Conservation (phyloP, 179 eudicot species). For the Pouteria campechiana region DNA sequence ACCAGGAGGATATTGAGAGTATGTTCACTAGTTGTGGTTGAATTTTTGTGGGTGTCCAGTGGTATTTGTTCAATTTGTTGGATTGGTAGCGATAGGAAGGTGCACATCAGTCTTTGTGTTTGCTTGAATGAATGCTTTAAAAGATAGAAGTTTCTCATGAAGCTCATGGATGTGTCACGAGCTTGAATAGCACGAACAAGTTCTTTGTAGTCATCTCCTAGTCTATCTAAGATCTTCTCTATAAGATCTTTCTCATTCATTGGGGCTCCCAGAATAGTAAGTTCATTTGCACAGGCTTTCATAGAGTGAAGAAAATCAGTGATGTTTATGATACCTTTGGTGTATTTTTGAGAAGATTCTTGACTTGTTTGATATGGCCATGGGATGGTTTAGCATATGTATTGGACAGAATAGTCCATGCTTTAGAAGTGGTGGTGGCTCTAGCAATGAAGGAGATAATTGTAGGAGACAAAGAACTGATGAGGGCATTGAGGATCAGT, state of each 20-base stretch:
- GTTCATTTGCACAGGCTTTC: not conserved
- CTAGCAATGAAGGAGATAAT: not conserved
- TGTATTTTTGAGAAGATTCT: not conserved
- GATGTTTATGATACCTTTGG: not conserved
- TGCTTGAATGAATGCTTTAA: not conserved
- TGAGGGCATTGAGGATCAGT: not conserved
- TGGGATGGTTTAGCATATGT: conserved; percentile 1
- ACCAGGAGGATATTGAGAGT: not conserved
- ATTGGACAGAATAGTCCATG: not conserved
- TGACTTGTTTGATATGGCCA: not conserved
- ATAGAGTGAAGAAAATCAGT: not conserved
- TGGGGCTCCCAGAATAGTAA: too few relatives aligned
- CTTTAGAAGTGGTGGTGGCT: not conserved
- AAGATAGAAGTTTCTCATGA: not conserved
- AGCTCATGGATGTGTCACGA: not conserved
- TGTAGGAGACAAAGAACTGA: not conserved
- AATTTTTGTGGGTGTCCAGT: not conserved
- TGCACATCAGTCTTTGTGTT: not conserved
- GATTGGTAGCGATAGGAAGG: not conserved
- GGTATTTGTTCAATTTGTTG: not conserved
- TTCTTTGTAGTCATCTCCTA: not conserved
- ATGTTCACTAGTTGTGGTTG: not conserved
- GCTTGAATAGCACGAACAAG: not conserved
- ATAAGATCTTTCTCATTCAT: not conserved
- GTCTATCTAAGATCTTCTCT: too few relatives aligned